Conservation (phyloP, 2,329 filamentous ascomycete genomes). For the Ophiosphaerella narmari region DNA sequence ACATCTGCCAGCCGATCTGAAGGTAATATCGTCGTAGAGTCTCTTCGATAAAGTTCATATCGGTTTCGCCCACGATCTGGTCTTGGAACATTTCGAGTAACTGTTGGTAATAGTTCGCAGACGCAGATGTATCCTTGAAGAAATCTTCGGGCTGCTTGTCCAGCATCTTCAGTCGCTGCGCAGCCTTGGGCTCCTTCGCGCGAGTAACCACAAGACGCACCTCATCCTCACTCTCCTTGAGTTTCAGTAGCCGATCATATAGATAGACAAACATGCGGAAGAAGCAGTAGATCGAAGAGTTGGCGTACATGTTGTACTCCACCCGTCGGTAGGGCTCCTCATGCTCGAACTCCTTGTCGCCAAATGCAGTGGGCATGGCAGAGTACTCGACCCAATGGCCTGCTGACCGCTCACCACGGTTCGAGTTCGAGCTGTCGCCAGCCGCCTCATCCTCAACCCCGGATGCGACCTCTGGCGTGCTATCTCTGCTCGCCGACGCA, state of each 20-base stretch:
- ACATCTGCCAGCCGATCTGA: slow-evolving; percentile 87
- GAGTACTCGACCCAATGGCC: slow-evolving; percentile 68
- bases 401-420: slow-evolving; percentile 65
- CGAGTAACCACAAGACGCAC: slow-evolving; percentile 76
- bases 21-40: slow-evolving; percentile 90
- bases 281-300: slow-evolving; percentile 91
- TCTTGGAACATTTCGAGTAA: slow-evolving; percentile 86
- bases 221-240: slow-evolving; percentile 78
- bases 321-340: slow-evolving; percentile 82
- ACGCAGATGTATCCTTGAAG: slow-evolving; percentile 66
- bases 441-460: slow-evolving; percentile 76
- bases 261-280: slow-evolving; percentile 91
- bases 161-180: slow-evolving; percentile 80
- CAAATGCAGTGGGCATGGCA: slow-evolving; percentile 60
- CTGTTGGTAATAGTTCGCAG: slow-evolving; percentile 81
- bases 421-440: slow-evolving; percentile 62
- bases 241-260: slow-evolving; percentile 78
- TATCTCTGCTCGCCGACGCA: slow-evolving; percentile 82
- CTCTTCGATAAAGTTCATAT: slow-evolving; percentile 84
- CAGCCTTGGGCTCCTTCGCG: slow-evolving; percentile 76
- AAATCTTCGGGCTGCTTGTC: slow-evolving; percentile 76
- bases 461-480: slow-evolving; percentile 82
- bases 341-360: slow-evolving; percentile 67
- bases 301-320: slow-evolving; percentile 88
- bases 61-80: slow-evolving; percentile 79